Conservation (phyloP, 257 asterid species). For the Solanum dulcamara region DNA sequence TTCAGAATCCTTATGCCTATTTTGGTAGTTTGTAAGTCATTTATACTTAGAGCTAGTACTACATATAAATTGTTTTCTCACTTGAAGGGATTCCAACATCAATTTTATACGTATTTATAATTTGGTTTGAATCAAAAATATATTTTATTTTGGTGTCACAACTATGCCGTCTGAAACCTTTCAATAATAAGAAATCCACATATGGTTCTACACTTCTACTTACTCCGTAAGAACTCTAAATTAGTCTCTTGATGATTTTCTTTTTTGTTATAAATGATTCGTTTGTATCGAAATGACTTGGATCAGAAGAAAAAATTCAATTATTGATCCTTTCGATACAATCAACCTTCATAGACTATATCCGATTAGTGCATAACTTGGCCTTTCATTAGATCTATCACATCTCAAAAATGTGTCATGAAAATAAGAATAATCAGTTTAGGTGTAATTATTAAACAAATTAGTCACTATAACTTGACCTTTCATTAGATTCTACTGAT, state of each 20-base stretch:
- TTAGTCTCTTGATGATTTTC: background rate
- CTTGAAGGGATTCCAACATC: background rate
- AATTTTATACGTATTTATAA: background rate
- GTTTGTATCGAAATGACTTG: background rate
- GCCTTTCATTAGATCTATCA: background rate
- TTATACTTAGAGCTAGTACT: background rate
- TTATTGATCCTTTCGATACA: background rate
- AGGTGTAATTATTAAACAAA: background rate
- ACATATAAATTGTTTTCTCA: background rate
- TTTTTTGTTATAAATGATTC: background rate
- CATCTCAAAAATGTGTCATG: background rate
- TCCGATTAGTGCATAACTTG: background rate
- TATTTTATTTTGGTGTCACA: background rate
- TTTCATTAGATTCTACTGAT: background rate
- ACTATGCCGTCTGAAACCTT: background rate
- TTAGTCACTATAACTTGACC: background rate
- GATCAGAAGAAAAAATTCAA: background rate
- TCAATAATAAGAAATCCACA: background rate
- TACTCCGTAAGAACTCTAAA: too few relatives aligned
- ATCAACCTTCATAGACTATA: background rate
- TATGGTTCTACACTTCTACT: background rate
- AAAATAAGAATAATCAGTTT: background rate
- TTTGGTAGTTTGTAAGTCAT: background rate
- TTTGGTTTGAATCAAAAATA: too few relatives aligned
- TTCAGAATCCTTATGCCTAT: background rate